Base-by-base conservation (phyloP, 352 stramenopile species). In the Phytophthora melonis region DNA sequence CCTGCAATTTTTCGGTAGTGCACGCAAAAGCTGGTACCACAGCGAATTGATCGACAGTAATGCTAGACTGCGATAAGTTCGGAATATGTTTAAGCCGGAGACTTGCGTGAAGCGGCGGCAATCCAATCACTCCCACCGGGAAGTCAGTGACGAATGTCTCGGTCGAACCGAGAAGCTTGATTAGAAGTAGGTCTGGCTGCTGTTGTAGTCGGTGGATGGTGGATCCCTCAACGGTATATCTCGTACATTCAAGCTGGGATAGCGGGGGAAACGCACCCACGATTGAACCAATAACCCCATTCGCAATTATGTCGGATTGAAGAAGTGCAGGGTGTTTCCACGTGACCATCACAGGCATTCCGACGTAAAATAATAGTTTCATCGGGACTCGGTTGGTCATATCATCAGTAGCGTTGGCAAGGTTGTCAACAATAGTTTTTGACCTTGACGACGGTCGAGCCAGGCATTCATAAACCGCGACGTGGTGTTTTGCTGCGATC, bases 1-100 rank as follows among this genome's bases (percentile, higher is more conserved):
- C 70, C 57, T 76, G 74, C 0, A 81, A 30, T 23, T 81, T 81
- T 54, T 76, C 74, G 0, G 70, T 72, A 1, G 70, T 78, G 21
- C 66, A 78, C 5, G 70, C 18, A 52, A 76, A 81, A 3, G 60
- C 70, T 1, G 70, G 58, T 0, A 76, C 74, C 10, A 72, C 49
- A 0, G 63, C 62, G 43, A 81, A 76, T 41, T 78, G 66, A n/a
- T 69, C 25, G 0, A 78, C 55, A 0, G 74, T 78, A 6, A 78
- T 18, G 0, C 27, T 50, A 18, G 61, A 50, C 63, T 75, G 62
- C 1, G 50, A 11, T 6, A 78, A 30, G 16, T 72, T 66, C 0
- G 55, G n/a, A 1, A 72, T 54, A 0, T 30, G 10, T 14, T 27
- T 58, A 2, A 74, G 56, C 9, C 25, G 0, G 71, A 5, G 1